A percentile compares a stretch with the other conserved stretches of the same genome.
Evolutionary conservation across 257 asterid species (phyloP).

Genomic region (Petunia axillaris): DNA sequence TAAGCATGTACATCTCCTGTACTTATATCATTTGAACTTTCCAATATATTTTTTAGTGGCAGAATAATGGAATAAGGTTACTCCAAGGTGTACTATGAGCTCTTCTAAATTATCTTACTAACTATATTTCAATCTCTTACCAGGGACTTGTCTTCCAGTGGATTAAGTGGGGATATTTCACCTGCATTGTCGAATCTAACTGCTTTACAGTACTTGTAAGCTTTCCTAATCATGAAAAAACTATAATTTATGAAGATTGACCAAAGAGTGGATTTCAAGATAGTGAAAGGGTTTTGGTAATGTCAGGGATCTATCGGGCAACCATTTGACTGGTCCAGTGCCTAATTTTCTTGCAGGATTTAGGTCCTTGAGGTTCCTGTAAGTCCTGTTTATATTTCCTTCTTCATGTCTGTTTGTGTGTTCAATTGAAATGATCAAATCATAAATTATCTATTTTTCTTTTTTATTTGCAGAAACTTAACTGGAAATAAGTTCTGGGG

Average conservation of each 20-base stretch:
- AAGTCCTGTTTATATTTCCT: conserved; percentile 20
- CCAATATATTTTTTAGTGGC: neutral
- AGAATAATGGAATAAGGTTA: neutral
- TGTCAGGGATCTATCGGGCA: conserved; percentile 45
- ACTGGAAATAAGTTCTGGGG: conserved; percentile 44
- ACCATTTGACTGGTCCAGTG: conserved; percentile 33
- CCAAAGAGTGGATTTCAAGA: neutral
- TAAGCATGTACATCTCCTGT: conserved; percentile 37
- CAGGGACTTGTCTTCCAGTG: conserved; percentile 41
- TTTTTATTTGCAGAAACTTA: conserved; percentile 33
- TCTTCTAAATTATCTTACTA: neutral
- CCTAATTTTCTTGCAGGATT: conserved; percentile 40
- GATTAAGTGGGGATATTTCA: conserved; percentile 35
- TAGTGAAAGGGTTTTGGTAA: neutral
- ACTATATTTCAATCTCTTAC: neutral
- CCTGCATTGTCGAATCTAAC: conserved; percentile 31
- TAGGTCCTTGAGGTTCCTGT: conserved; percentile 31
- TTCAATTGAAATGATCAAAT: neutral
- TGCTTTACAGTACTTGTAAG: conserved; percentile 38
- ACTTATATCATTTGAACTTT: neutral
- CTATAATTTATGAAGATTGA: neutral
- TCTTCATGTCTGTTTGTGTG: neutral
- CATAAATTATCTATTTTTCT: neutral
- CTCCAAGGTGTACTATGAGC: neutral
- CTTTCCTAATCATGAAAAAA: neutral